phyloP scores from a whole-genome alignment of 768 basidiomycete genomes.

The Xerocomellus chrysenteron region DNA sequence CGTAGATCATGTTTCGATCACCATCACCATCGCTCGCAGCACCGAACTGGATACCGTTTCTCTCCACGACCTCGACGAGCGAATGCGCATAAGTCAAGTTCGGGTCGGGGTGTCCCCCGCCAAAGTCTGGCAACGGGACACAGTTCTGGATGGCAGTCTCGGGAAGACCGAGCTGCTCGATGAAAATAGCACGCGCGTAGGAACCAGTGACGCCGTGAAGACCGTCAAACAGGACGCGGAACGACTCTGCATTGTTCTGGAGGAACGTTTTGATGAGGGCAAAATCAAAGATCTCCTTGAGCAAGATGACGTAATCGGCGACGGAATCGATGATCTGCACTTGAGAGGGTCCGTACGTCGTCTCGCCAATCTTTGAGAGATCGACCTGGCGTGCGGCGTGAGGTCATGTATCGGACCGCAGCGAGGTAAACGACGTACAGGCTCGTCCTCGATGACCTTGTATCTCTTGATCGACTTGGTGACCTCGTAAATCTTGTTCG shows the following conservation, averaged over 20 bases:
- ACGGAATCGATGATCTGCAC: constrained; percentile 96
- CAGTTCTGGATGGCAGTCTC: constrained; percentile 87
- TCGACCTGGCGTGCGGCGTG: constrained; percentile 54
- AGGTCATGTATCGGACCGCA: neutral
- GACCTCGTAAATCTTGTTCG: constrained; percentile 91
- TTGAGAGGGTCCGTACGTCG: constrained; percentile 75
- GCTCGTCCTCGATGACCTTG: constrained; percentile 75
- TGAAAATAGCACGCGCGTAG: constrained; percentile 86
- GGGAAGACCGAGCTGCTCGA: constrained; percentile 79
- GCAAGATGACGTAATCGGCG: constrained; percentile 77
- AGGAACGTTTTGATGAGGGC: constrained; percentile 89
- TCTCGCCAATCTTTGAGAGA: constrained; percentile 77
- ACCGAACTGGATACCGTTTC: constrained; percentile 82
- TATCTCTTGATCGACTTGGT: constrained; percentile 86
- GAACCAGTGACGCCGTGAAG: constrained; percentile 97
- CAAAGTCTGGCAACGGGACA: constrained; percentile 90
- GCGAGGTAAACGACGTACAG: constrained; percentile 48
- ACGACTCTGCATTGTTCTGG: constrained; percentile 59
- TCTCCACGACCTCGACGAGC: constrained; percentile 91
- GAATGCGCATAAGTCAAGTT: constrained; percentile 96
- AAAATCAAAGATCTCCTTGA: constrained; percentile 94
- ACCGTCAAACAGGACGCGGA: constrained; percentile 92
- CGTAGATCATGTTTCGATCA: constrained; percentile 99
- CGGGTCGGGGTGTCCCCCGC: constrained; percentile 97
- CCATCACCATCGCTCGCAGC: constrained; percentile 98